Percentiles rank a stretch among this genome's conserved stretches.
These are phyloP conservation scores for Xylaria venustula DNA, from an alignment of 495 filamentous ascomycete genomes.

Conservation along the genomic window DNA sequence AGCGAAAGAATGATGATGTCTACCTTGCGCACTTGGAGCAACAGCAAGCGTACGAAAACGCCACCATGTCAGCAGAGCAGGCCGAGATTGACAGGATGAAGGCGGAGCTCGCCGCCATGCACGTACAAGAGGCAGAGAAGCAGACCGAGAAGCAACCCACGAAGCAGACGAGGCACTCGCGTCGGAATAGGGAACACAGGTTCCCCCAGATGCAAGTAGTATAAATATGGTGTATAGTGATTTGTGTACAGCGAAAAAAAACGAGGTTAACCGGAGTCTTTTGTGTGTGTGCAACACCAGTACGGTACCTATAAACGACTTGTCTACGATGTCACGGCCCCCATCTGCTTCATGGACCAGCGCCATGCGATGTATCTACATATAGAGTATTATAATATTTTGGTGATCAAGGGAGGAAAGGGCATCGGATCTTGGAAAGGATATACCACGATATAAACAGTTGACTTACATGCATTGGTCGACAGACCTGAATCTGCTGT, in stretches of 20 bases:
- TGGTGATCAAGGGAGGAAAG: conserved; percentile 8
- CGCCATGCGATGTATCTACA: conserved; percentile 11
- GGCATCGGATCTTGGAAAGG: conserved; percentile 8
- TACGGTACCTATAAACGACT: conserved; percentile 6
- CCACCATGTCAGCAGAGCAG: conserved; percentile 17
- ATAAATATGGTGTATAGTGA: conserved; percentile 3
- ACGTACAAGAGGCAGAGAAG: conserved; percentile 20
- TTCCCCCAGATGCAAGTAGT: conserved; percentile 24
- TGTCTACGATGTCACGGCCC: conserved; percentile 15
- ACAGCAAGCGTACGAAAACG: conserved; percentile 19
- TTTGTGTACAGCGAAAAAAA: conserved; percentile 3
- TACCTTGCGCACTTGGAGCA: conserved; percentile 22
- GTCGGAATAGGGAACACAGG: conserved; percentile 11
- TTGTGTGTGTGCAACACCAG: too few relatives aligned
- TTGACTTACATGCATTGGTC: not conserved
- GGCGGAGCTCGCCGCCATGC: conserved; percentile 28
- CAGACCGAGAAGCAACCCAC: conserved; percentile 1
- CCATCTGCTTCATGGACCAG: conserved; percentile 1
- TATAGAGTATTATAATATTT: conserved; percentile 16
- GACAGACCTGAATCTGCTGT: not conserved
- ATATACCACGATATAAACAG: conserved; percentile 13
- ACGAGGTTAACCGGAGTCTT: not conserved
- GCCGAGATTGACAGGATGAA: conserved; percentile 28
- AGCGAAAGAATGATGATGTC: conserved; percentile 28
- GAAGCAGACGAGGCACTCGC: not conserved